Percentiles rank a stretch among this genome's conserved stretches.
These are phyloP conservation scores for Boletus bicolor DNA, from an alignment of 768 basidiomycete species.

Conservation along the genomic window DNA sequence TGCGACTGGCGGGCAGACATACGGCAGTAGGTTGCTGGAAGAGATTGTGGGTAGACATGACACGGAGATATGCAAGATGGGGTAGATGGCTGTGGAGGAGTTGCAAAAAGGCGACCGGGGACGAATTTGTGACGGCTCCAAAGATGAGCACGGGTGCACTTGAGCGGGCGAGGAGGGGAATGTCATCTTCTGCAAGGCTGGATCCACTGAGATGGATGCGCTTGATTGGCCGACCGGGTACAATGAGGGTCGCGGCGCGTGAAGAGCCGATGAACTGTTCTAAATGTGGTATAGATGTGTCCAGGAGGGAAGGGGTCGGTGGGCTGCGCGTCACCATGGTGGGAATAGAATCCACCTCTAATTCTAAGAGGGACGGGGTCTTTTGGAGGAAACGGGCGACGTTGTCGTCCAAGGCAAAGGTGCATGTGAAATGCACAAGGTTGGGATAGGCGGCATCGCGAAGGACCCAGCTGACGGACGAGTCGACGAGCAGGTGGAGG, in stretches of 20 bases:
- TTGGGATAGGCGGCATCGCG: slow-evolving; percentile 39
- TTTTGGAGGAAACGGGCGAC: slow-evolving; percentile 58
- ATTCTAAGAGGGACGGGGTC: slow-evolving; percentile 51
- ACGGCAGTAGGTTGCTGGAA: slow-evolving; percentile 50
- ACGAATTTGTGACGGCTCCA: slow-evolving; percentile 55
- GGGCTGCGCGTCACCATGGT: slow-evolving; percentile 20
- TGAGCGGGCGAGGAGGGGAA: slow-evolving; percentile 47
- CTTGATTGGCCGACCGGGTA: slow-evolving; percentile 65
- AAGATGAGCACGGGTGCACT: slow-evolving; percentile 53
- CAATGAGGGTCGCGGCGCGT: slow-evolving; percentile 49
- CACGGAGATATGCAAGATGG: slow-evolving; percentile 60
- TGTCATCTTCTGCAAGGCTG: slow-evolving; percentile 55
- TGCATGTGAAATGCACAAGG: slow-evolving; percentile 55
- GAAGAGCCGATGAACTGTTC: slow-evolving; percentile 61
- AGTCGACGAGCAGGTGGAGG: slow-evolving; percentile 48
- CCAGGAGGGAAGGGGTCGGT: slow-evolving; percentile 25
- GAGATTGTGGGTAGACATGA: slow-evolving; percentile 56
- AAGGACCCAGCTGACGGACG: slow-evolving; percentile 54
- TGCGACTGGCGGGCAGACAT: slow-evolving; percentile 2
- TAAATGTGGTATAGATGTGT: slow-evolving; percentile 41
- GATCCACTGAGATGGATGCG: slow-evolving; percentile 61
- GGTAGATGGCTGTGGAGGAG: slow-evolving; percentile 55
- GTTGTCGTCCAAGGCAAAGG: slow-evolving; percentile 58
- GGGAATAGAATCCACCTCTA: slow-evolving; percentile 50
- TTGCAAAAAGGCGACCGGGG: slow-evolving; percentile 56